Evolutionary conservation across 2,329 filamentous ascomycete species (phyloP).

Genomic region (Phyllosticta citriasiana): DNA sequence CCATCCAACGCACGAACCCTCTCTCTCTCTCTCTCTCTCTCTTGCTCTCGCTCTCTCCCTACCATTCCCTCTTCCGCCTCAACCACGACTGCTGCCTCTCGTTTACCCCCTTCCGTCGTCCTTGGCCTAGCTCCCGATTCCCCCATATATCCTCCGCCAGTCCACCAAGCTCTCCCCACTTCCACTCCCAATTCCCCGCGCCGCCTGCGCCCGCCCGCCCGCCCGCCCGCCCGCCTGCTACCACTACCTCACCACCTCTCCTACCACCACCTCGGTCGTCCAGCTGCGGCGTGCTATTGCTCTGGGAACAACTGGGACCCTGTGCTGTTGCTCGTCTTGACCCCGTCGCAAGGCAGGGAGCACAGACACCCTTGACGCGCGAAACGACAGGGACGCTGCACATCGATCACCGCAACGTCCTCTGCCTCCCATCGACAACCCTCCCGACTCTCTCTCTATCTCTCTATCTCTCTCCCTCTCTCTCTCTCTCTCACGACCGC

Average conservation of each 20-base stretch:
- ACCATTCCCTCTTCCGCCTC: no score
- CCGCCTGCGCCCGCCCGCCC: slow-evolving; percentile 2
- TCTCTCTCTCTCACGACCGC: not conserved
- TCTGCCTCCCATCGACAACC: not conserved
- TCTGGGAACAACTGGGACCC: not conserved
- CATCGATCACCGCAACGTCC: slow-evolving; percentile 7
- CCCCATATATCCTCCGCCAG: not conserved
- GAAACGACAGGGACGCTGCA: slow-evolving; percentile 12
- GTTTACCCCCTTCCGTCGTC: no score
- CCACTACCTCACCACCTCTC: not conserved
- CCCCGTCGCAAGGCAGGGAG: slow-evolving; percentile 12
- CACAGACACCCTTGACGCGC: slow-evolving; percentile 12
- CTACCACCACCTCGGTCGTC: not conserved
- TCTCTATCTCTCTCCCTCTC: not conserved
- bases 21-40: no score
- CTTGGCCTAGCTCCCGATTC: not conserved
- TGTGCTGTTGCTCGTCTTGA: not conserved
- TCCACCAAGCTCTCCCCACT: slow-evolving; percentile 1
- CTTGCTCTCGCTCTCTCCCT: no score
- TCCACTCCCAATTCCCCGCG: slow-evolving; percentile 4
- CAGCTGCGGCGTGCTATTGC: not conserved
- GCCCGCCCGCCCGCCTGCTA: not conserved
- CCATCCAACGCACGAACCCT: no score
- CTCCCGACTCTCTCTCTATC: not conserved
- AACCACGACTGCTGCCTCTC: no score